phyloP scores from a whole-genome alignment of 441 rosid species.

The Populus trichocarpa region DNA sequence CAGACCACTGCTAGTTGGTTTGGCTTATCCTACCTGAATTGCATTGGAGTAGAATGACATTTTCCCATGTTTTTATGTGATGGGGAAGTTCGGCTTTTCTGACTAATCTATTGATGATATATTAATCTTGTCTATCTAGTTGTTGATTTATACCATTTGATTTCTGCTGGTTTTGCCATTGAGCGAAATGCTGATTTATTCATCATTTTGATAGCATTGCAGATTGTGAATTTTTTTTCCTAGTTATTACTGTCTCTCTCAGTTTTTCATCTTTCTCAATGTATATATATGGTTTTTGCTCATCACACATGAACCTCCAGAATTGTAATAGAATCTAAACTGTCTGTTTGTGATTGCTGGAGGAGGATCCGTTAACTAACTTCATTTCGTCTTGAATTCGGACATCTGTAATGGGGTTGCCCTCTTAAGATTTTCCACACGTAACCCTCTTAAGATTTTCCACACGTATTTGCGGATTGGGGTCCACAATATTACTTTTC shows the following conservation, averaged over 20 bases:
- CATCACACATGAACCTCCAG: background rate
- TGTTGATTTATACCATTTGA: constrained; percentile 14
- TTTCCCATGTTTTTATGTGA: constrained; percentile 44
- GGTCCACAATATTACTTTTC: background rate
- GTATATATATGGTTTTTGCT: background rate
- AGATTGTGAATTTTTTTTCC: background rate
- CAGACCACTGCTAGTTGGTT: constrained; percentile 23
- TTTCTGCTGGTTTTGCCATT: constrained; percentile 11
- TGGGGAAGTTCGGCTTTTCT: constrained; percentile 39
- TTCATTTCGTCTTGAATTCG: background rate
- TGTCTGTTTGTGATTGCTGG: background rate
- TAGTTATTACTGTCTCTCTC: background rate
- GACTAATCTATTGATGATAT: constrained; percentile 22
- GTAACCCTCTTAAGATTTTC: background rate
- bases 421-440: background rate
- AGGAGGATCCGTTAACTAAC: background rate
- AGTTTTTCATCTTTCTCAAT: background rate
- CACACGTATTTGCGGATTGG: background rate
- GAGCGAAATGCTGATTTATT: constrained; percentile 14
- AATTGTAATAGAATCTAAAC: background rate
- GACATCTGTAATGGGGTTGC: background rate
- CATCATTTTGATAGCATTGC: constrained; percentile 4
- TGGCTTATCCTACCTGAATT: constrained; percentile 14
- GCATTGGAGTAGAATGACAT: constrained; percentile 26
- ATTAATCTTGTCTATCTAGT: constrained; percentile 14